Conservation (phyloP, 495 filamentous ascomycete genomes). For the Penicillium samsonianum region DNA sequence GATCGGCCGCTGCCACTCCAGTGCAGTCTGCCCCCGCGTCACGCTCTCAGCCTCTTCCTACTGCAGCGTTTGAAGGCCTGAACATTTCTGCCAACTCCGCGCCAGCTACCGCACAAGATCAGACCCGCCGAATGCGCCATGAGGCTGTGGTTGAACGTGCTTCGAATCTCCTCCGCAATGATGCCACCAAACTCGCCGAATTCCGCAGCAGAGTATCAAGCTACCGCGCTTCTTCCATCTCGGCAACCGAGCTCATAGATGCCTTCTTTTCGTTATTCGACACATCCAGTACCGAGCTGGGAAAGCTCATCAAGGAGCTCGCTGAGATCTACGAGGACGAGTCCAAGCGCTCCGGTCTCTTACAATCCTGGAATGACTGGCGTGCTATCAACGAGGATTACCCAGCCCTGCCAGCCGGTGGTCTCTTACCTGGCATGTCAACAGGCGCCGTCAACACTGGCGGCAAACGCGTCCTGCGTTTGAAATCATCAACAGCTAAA, state of each 20-base stretch:
- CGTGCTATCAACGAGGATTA: slow-evolving; percentile 96
- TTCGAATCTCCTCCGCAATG: slow-evolving; percentile 71
- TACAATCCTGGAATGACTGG: slow-evolving; percentile 90
- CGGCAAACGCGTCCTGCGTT: slow-evolving; percentile 62
- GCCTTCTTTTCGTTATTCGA: slow-evolving; percentile 83
- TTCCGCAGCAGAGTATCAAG: slow-evolving; percentile 79
- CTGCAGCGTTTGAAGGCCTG: slow-evolving; percentile 44
- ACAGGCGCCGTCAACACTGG: slow-evolving; percentile 39
- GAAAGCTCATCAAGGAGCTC: slow-evolving; percentile 87
- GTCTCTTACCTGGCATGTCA: slow-evolving; percentile 54
- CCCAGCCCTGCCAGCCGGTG: slow-evolving; percentile 77
- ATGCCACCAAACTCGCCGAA: slow-evolving; percentile 65
- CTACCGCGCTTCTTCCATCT: slow-evolving; percentile 65
- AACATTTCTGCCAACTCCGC: slow-evolving; percentile 33
- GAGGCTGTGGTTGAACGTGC: slow-evolving; percentile 83
- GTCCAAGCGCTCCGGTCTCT: slow-evolving; percentile 66
- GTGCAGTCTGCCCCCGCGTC: slow-evolving; percentile 43
- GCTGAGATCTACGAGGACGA: slow-evolving; percentile 90
- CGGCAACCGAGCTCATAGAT: slow-evolving; percentile 76
- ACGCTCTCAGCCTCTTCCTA: slow-evolving; percentile 40
- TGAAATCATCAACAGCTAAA: slow-evolving; percentile 77
- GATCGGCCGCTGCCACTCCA: slow-evolving; percentile 42
- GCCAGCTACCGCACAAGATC: slow-evolving; percentile 67
- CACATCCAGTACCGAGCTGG: slow-evolving; percentile 71
- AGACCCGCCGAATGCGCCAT: slow-evolving; percentile 71